Base-by-base conservation (phyloP, 164 flowering plant genomes). In the Umbellularia californica region DNA sequence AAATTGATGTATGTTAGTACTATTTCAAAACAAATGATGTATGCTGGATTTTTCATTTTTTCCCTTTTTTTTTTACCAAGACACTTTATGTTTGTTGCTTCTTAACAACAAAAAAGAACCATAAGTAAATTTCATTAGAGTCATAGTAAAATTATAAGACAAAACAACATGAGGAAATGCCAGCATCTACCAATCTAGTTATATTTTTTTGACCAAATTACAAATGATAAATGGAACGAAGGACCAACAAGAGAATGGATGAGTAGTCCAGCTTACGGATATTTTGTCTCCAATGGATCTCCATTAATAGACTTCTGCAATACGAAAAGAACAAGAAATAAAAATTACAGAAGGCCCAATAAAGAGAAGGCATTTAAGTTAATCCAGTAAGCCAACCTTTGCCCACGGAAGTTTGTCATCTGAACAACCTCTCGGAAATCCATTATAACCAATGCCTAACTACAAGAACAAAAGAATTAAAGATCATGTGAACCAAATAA, bases 341-440 rank as follows among this genome's bases (percentile, higher is more conserved):
- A 22, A 41, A 67, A 22, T 58, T 62, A 33, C 2, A 19, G 50
- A 71, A 69, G 9, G 52, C 25, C n/a, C 23, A 23, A 24, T 70
- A 25, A 74, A 55, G 60, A 62, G 14, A 35, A 68, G 70, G 58
- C 62, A 65, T 22, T 52, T 55, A 55, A 55, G 30, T 71, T 50
- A 28, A 4, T 30, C 20, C 17, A 51, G 9, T 30, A 68, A 67
- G 72, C 81, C 25, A 79, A 92, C 98, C 97, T 95, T 95, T 51
- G 97, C 94, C 98, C 98, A 95, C 30, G 98, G 93, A 81, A 95
- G 97, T 81, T 90, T 86, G 80, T 95, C 97, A 86, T 95, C 98
- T 12, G 97, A 88, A 80, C 98, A 95, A 63, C 97, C 97, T 80
- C 98, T 85, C 69, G 98, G 98, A 78, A 95, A 95, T 67, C 98